Percentiles rank a stretch among this genome's conserved stretches.
Conservation (phyloP, 345 rosid genomes). For the Eucalyptus sp. region DNA sequence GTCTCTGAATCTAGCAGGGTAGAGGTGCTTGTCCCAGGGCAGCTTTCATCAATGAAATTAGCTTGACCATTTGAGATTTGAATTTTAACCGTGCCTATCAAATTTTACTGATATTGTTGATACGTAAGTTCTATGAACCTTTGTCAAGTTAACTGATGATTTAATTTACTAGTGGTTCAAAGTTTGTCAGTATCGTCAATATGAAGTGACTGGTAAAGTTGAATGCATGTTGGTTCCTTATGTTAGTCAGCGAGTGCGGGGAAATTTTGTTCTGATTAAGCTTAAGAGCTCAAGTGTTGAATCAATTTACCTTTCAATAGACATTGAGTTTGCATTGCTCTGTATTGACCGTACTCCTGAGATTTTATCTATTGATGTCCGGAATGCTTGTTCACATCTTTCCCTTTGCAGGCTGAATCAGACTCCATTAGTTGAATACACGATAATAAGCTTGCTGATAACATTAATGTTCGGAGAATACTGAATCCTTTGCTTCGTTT, state of each 20-base stretch:
- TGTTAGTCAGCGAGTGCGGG: rapidly evolving
- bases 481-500: not conserved
- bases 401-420: not conserved
- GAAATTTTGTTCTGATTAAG: not conserved
- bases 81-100: not conserved
- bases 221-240: not conserved
- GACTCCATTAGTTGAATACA: not conserved
- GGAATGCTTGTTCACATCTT: not conserved
- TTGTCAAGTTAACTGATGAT: not conserved
- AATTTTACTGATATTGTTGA: not conserved
- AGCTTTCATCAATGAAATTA: conserved; percentile 1
- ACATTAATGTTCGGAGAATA: not conserved
- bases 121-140: not conserved
- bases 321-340: not conserved
- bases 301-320: not conserved
- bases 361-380: not conserved
- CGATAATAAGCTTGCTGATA: not conserved
- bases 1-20: conserved; percentile 11
- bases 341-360: not conserved
- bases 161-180: not conserved
- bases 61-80: not conserved
- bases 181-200: not conserved
- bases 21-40: conserved; percentile 11
- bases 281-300: not conserved
- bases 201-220: not conserved